Conservation (phyloP, 768 basidiomycete genomes). For the Aureoboletus auriporus region DNA sequence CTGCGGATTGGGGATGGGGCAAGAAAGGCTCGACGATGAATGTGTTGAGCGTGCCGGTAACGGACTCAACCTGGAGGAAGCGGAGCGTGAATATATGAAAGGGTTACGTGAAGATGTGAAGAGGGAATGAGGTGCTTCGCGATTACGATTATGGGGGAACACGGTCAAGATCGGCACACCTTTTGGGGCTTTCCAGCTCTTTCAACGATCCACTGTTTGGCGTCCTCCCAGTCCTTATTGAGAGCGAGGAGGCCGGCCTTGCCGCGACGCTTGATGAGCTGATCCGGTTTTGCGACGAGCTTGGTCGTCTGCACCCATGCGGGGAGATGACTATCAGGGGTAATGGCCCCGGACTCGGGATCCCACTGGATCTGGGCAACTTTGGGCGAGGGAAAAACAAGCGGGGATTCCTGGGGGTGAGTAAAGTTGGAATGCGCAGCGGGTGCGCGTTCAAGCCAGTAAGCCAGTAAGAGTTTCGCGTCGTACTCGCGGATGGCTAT, state of each 20-base stretch:
- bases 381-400: slow-evolving; percentile 61
- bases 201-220: slow-evolving; percentile 81
- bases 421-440: slow-evolving; percentile 62
- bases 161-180: slow-evolving; percentile 30
- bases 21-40: slow-evolving; percentile 99
- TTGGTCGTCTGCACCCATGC: slow-evolving; percentile 80
- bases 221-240: slow-evolving; percentile 90
- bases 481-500: slow-evolving; percentile 95
- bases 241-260: slow-evolving; percentile 94
- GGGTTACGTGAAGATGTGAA: slow-evolving; percentile 24
- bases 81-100: slow-evolving; percentile 14
- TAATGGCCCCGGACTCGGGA: slow-evolving; percentile 57
- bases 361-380: slow-evolving; percentile 92
- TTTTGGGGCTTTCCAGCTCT: slow-evolving; percentile 91
- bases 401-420: slow-evolving; percentile 36
- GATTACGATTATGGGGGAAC: slow-evolving; percentile 10
- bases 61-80: slow-evolving; percentile 71
- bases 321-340: slow-evolving; percentile 59
- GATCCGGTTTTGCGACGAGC: slow-evolving; percentile 96
- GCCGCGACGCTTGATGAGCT: slow-evolving; percentile 98
- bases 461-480: slow-evolving; percentile 94
- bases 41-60: slow-evolving; percentile 92
- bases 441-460: slow-evolving; percentile 94
- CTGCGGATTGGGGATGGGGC: slow-evolving; percentile 88
- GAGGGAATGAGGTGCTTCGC: slow-evolving; percentile 9